Evolutionary conservation across 1,284 basidiomycete genomes (phyloP).

Genomic region (Rhodofomes roseus): DNA sequence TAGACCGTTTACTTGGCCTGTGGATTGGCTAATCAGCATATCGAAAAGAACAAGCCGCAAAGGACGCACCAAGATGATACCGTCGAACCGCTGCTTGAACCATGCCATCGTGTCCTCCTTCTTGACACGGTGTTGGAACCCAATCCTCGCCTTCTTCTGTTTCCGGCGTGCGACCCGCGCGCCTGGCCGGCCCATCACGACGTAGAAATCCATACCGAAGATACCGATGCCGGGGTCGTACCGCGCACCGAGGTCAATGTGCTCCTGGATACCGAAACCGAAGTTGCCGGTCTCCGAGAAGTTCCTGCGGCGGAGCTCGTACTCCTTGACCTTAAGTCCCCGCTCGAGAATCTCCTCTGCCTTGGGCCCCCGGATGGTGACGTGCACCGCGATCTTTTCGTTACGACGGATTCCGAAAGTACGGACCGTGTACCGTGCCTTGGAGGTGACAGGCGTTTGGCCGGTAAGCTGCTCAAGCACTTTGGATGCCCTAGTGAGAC

Average conservation of each 20-base stretch:
- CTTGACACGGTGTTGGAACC: slow-evolving; percentile 84
- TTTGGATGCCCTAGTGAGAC: slow-evolving; percentile 98
- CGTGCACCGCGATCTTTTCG: slow-evolving; percentile 99
- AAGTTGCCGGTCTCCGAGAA: slow-evolving; percentile 99
- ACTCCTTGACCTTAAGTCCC: slow-evolving; percentile 99
- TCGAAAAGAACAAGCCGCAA: not conserved
- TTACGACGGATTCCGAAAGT: slow-evolving; percentile 99
- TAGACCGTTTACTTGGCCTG: slow-evolving; percentile 24
- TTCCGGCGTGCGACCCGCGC: slow-evolving; percentile 91
- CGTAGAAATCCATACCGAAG: slow-evolving; percentile 98
- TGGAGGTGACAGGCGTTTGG: slow-evolving; percentile 98
- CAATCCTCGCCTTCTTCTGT: slow-evolving; percentile 85
- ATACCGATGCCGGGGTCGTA: slow-evolving; percentile 98
- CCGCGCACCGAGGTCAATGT: slow-evolving; percentile 98
- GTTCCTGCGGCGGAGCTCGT: slow-evolving; percentile 92
- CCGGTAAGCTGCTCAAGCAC: slow-evolving; percentile 99
- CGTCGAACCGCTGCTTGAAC: slow-evolving; percentile 99
- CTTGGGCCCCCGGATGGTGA: slow-evolving; percentile 99
- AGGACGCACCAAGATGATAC: slow-evolving; percentile 81
- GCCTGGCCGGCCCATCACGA: slow-evolving; percentile 97
- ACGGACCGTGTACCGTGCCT: slow-evolving; percentile 99
- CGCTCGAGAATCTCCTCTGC: slow-evolving; percentile 99
- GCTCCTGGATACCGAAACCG: slow-evolving; percentile 97
- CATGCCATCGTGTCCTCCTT: slow-evolving; percentile 94
- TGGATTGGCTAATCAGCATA: not conserved